Conservation (phyloP, 768 basidiomycete genomes). For the Leucocoprinus birnbaumii region DNA sequence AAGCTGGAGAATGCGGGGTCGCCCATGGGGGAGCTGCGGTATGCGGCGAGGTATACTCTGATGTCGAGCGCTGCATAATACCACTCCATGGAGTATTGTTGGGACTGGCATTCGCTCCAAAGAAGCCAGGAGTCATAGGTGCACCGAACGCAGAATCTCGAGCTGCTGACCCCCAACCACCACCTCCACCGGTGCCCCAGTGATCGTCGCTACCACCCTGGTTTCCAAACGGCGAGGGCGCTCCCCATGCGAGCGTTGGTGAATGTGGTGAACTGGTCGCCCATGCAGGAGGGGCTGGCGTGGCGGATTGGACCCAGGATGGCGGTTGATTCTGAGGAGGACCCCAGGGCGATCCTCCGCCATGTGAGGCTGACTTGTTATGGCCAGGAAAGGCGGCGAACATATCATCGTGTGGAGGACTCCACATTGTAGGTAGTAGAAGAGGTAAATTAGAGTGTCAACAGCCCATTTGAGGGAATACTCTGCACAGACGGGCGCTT, state of each 20-base stretch:
- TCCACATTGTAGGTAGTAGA: background rate
- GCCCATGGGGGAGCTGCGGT: background rate
- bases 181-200: background rate
- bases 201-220: background rate
- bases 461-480: too few relatives aligned
- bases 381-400: constrained; percentile 7
- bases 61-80: constrained; percentile 1
- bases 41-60: background rate
- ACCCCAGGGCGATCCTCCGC: background rate
- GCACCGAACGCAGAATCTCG: constrained; percentile 5
- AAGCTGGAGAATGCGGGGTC: background rate
- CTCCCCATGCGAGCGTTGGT: background rate
- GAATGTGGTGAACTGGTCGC: background rate
- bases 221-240: background rate
- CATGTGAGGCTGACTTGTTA: background rate
- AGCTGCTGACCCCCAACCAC: background rate
- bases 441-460: background rate
- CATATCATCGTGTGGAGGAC: background rate
- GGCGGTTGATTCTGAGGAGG: background rate
- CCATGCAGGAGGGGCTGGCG: background rate
- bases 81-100: background rate
- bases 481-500: too few relatives aligned
- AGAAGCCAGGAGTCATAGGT: constrained; percentile 1
- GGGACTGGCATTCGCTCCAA: background rate
- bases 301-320: background rate